A percentile compares a stretch with the other conserved stretches of the same genome.
Evolutionary conservation across 176 grass and related monocot species (phyloP).

Genomic region (Otatea glauca): DNA sequence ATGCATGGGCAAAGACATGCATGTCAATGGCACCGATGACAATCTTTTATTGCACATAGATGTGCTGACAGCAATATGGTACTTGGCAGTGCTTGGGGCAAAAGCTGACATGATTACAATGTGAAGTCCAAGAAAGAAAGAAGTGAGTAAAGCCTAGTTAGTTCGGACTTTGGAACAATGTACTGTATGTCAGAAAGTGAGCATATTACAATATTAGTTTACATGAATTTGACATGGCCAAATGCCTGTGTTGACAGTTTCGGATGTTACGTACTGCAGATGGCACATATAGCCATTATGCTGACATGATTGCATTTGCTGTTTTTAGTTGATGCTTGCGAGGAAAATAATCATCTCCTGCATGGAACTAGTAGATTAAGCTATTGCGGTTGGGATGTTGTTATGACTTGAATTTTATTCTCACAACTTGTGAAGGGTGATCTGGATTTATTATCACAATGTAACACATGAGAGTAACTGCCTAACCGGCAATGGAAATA

Average conservation of each 20-base stretch:
- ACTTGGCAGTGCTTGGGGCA: not conserved
- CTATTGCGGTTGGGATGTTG: not conserved
- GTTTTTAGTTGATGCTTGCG: not conserved
- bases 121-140: not conserved
- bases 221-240: slow-evolving; percentile 9
- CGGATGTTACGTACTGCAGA: slow-evolving; percentile 13
- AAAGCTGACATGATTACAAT: slow-evolving; percentile 1
- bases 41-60: not conserved
- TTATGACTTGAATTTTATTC: slow-evolving; percentile 31
- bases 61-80: slow-evolving; percentile 1
- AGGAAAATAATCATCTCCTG: slow-evolving; percentile 14
- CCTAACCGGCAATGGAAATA: not conserved
- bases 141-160: not conserved
- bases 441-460: not conserved
- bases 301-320: not conserved
- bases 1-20: slow-evolving; percentile 10
- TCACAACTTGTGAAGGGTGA: not conserved
- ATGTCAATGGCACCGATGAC: not conserved
- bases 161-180: not conserved
- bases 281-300: not conserved
- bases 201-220: slow-evolving; percentile 15
- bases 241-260: not conserved
- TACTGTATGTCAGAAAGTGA: not conserved
- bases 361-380: not conserved
- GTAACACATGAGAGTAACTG: not conserved